phyloP scores from a whole-genome alignment of 495 filamentous ascomycete genomes.

The Hypoxylon crocopeplum region DNA sequence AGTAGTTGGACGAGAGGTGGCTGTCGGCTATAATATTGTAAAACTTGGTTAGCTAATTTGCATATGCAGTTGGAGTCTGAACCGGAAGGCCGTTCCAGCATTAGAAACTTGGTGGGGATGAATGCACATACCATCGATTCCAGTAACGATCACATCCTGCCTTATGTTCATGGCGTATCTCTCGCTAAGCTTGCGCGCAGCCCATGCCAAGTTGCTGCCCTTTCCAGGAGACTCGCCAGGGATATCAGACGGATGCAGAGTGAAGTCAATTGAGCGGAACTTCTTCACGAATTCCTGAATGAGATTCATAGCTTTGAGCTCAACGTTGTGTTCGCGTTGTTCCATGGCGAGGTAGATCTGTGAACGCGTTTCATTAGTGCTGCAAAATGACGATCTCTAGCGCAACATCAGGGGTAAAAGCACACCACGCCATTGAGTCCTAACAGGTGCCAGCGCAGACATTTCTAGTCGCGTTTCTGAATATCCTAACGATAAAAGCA shows the following conservation, averaged over 20 bases:
- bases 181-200: slow-evolving; percentile 65
- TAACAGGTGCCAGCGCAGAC: no score
- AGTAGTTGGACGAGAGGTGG: slow-evolving; percentile 70
- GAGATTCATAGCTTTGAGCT: slow-evolving; percentile 61
- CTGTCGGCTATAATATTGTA: slow-evolving; percentile 63
- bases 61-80: not conserved
- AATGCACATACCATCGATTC: slow-evolving; percentile 67
- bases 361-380: slow-evolving; percentile 3
- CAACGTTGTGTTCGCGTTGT: slow-evolving; percentile 59
- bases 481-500: not conserved
- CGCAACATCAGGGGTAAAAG: not conserved
- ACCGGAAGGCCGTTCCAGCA: no score
- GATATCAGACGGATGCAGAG: slow-evolving; percentile 66
- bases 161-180: slow-evolving; percentile 56
- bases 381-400: slow-evolving; percentile 6
- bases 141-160: slow-evolving; percentile 69
- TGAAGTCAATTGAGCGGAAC: slow-evolving; percentile 66
- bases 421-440: not conserved
- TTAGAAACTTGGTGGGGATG: not conserved
- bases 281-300: slow-evolving; percentile 62
- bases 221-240: slow-evolving; percentile 70
- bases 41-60: slow-evolving; percentile 32
- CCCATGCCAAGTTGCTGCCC: slow-evolving; percentile 72
- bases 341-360: slow-evolving; percentile 79
- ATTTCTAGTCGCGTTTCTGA: no score